Percentiles rank a stretch among this genome's conserved stretches.
phyloP scores from a whole-genome alignment of 148 eudicot genomes.

The Vaccinium corymbosum region DNA sequence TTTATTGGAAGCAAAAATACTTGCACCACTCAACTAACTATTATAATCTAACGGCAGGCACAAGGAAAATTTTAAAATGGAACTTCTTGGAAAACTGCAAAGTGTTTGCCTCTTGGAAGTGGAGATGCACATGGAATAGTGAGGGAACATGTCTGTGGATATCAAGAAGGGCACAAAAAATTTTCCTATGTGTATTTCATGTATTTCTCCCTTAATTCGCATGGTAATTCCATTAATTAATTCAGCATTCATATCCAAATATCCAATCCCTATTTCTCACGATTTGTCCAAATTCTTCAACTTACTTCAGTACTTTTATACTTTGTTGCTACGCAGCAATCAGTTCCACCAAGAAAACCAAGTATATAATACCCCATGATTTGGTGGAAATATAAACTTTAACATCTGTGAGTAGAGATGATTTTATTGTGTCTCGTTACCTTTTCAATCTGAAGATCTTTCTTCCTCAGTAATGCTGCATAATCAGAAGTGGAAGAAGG shows the following conservation, averaged over 20 bases:
- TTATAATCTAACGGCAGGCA: background rate
- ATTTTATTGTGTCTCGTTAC: constrained; percentile 26
- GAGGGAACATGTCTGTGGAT: background rate
- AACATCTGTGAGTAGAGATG: background rate
- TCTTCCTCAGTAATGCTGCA: constrained; percentile 49
- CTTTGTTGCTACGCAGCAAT: background rate
- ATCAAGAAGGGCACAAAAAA: no score
- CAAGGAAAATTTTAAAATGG: background rate
- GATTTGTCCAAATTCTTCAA: background rate
- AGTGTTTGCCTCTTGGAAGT: background rate
- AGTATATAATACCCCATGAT: background rate
- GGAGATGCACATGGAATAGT: background rate
- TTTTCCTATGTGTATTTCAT: background rate
- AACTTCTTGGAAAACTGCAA: background rate
- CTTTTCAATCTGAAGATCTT: constrained; percentile 83
- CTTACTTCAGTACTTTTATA: background rate
- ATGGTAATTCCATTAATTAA: background rate
- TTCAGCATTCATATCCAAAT: background rate
- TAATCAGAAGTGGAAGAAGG: constrained; percentile 46
- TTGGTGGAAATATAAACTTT: background rate
- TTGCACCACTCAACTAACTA: background rate
- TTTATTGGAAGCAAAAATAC: background rate
- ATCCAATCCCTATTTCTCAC: background rate
- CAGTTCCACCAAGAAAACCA: background rate
- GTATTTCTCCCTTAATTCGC: background rate